These are phyloP conservation scores for Colletotrichum acutatum DNA, from an alignment of 2,329 filamentous ascomycete species.

Conservation along the genomic window DNA sequence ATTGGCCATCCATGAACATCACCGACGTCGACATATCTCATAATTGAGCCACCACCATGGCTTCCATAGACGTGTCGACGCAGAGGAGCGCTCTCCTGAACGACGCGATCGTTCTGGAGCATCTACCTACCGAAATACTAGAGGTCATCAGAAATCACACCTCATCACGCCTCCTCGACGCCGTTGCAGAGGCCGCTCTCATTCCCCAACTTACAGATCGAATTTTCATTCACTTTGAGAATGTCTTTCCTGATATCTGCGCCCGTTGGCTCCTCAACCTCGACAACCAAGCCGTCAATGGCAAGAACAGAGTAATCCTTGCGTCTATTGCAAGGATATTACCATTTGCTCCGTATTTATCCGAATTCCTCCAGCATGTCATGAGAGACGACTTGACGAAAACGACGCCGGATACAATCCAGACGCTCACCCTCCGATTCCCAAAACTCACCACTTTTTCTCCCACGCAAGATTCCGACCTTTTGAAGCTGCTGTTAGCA, in stretches of 20 bases:
- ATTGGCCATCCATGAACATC: conserved; percentile 28
- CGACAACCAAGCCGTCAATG: conserved; percentile 43
- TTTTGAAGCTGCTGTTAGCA: conserved; percentile 67
- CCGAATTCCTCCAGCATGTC: conserved; percentile 72
- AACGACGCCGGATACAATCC: conserved; percentile 5
- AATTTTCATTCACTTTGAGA: conserved; percentile 80
- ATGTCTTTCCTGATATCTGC: conserved; percentile 83
- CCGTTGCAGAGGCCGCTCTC: conserved; percentile 76
- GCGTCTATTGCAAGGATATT: conserved; percentile 83
- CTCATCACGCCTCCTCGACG: conserved; percentile 75
- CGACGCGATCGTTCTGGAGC: conserved; percentile 63
- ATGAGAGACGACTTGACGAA: conserved; percentile 39
- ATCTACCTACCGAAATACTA: conserved; percentile 77
- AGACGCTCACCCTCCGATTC: conserved; percentile 29
- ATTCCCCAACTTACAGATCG: conserved; percentile 75
- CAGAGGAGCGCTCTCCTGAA: conserved; percentile 67
- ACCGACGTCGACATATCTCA: conserved; percentile 33
- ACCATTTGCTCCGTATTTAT: conserved; percentile 84
- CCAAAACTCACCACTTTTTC: conserved; percentile 22
- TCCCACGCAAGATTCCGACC: conserved; percentile 26
- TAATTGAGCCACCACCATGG: conserved; percentile 54
- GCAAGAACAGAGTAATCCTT: conserved; percentile 60
- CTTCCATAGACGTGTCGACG: conserved; percentile 63
- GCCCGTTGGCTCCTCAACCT: conserved; percentile 77
- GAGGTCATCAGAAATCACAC: conserved; percentile 72